Percentiles rank a stretch among this genome's conserved stretches.
These are phyloP conservation scores for Obelidium mucronatum DNA, from an alignment of 192 early-diverging fungal species.

Conservation along the genomic window DNA sequence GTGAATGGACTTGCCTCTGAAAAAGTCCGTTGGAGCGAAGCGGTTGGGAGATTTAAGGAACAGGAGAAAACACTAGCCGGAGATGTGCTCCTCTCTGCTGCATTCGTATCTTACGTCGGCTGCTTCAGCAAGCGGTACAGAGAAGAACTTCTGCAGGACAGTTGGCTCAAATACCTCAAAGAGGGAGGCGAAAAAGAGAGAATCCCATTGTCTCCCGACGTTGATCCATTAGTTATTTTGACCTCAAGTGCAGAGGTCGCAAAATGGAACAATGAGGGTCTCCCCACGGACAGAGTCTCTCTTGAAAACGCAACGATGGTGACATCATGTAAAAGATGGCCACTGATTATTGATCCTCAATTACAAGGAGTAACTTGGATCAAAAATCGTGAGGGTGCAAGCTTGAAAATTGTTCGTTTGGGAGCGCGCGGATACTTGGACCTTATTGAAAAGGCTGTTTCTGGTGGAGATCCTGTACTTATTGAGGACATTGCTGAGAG, in stretches of 20 bases:
- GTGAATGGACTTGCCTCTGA: constrained; percentile 72
- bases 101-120: constrained; percentile 72
- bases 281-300: constrained; percentile 68
- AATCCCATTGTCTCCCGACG: constrained; percentile 59
- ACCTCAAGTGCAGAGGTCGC: constrained; percentile 69
- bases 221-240: constrained; percentile 67
- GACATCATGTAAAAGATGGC: constrained; percentile 69
- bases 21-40: constrained; percentile 73
- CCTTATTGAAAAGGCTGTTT: constrained; percentile 69
- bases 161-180: constrained; percentile 62
- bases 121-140: constrained; percentile 71
- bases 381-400: constrained; percentile 64
- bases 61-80: constrained; percentile 72
- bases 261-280: constrained; percentile 71
- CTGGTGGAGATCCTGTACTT: constrained; percentile 62
- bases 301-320: constrained; percentile 72
- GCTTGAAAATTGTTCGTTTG: constrained; percentile 62
- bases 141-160: constrained; percentile 63
- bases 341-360: constrained; percentile 72
- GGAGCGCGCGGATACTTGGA: constrained; percentile 67
- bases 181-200: constrained; percentile 52
- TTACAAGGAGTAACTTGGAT: constrained; percentile 74
- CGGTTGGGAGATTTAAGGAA: constrained; percentile 69
- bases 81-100: constrained; percentile 66
- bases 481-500: constrained; percentile 70